Percentiles rank a stretch among this genome's conserved stretches.
Evolutionary conservation across 192 early-diverging fungal genomes (phyloP).

Genomic region (Chytriomyces hyalinus): DNA sequence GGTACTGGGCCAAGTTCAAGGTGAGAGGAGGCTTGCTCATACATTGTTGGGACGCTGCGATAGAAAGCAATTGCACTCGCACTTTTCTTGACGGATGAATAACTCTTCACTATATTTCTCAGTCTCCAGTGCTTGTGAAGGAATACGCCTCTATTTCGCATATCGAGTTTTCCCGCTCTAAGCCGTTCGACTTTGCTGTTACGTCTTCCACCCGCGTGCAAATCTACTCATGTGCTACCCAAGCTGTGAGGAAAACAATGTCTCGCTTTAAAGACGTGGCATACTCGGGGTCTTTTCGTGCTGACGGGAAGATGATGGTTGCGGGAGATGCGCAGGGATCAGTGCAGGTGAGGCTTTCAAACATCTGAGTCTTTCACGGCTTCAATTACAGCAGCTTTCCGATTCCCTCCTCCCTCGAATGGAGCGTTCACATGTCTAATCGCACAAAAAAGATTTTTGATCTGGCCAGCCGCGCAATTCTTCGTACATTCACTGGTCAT

Average conservation of each 20-base stretch:
- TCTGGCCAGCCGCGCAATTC: constrained; percentile 55
- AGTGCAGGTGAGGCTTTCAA: constrained; percentile 63
- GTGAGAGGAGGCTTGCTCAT: constrained; percentile 36
- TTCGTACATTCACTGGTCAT: constrained; percentile 68
- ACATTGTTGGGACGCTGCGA: background rate
- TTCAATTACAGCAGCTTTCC: no score
- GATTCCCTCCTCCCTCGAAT: no score
- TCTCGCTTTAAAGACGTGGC: constrained; percentile 91
- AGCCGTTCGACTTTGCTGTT: constrained; percentile 88
- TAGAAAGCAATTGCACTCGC: background rate
- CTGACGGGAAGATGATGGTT: constrained; percentile 89
- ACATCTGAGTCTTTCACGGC: no score
- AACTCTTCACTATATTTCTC: background rate
- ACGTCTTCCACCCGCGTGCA: constrained; percentile 90
- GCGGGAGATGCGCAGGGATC: constrained; percentile 90
- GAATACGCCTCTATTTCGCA: constrained; percentile 85
- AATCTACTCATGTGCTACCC: constrained; percentile 83
- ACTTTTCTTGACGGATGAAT: background rate
- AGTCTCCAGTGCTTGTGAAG: constrained; percentile 87
- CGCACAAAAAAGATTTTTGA: constrained; percentile 52
- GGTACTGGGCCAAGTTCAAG: constrained; percentile 82
- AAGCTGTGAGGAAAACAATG: constrained; percentile 86
- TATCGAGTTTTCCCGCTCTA: constrained; percentile 78
- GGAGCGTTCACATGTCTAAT: no score
- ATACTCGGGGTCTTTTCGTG: constrained; percentile 76